These are phyloP conservation scores for Fusarium pseudonygamai DNA, from an alignment of 2,329 filamentous ascomycete genomes.

Conservation along the genomic window DNA sequence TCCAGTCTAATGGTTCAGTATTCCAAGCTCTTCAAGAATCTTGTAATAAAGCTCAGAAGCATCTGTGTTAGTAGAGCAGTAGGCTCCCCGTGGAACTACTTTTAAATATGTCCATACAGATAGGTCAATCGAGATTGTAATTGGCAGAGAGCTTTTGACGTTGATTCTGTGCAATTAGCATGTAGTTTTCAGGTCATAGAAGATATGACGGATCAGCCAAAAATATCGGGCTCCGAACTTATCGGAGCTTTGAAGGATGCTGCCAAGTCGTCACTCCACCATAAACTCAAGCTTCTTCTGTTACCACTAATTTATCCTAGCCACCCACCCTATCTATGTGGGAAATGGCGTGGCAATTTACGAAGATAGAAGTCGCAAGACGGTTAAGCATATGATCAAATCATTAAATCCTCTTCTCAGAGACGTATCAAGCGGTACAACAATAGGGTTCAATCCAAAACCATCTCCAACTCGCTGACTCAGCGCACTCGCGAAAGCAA, in stretches of 20 bases:
- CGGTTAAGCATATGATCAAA: not conserved
- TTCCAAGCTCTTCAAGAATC: not conserved
- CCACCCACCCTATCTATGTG: not conserved
- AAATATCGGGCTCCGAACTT: not conserved
- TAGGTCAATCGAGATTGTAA: not conserved
- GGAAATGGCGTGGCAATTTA: not conserved
- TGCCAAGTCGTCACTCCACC: not conserved
- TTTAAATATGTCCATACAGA: not conserved
- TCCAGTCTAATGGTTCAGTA: not conserved
- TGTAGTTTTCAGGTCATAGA: not conserved
- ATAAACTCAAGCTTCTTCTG: not conserved
- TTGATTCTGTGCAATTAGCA: not conserved
- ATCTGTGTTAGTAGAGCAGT: not conserved
- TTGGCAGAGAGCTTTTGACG: not conserved
- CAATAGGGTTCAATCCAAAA: not conserved
- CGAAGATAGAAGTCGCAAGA: not conserved
- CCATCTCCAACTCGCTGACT: slow-evolving; percentile 12
- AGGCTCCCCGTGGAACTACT: not conserved
- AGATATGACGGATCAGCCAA: not conserved
- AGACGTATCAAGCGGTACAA: not conserved
- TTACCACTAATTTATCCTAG: not conserved
- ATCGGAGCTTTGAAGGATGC: not conserved
- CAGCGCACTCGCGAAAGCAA: slow-evolving; percentile 1
- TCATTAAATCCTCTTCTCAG: not conserved
- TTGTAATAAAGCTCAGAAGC: not conserved